Conservation (phyloP, 768 basidiomycete species). For the Collybiopsis confluens region DNA sequence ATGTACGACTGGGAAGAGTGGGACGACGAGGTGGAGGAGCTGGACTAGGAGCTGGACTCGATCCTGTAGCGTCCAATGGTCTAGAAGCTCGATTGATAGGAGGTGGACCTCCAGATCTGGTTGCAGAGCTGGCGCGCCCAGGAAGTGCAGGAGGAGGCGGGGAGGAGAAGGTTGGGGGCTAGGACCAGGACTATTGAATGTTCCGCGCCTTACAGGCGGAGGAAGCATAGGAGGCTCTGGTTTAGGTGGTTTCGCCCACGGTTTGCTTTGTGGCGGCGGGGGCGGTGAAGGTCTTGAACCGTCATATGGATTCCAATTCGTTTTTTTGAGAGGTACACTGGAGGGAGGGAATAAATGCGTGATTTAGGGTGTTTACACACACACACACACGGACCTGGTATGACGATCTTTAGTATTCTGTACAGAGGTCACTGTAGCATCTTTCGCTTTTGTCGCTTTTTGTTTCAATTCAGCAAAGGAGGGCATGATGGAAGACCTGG, state of each 20-base stretch:
- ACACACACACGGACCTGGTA: constrained; percentile 32
- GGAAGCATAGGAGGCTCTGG: constrained; percentile 24
- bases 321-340: constrained; percentile 55
- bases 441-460: constrained; percentile 59
- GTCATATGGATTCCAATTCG: constrained; percentile 58
- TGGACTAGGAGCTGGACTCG: constrained; percentile 6
- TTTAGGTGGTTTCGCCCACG: constrained; percentile 6
- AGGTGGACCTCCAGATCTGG: constrained; percentile 25
- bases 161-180: constrained; percentile 14
- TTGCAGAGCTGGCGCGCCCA: neutral
- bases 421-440: constrained; percentile 46
- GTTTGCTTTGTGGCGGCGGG: constrained; percentile 29
- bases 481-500: too few relatives aligned
- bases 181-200: constrained; percentile 17
- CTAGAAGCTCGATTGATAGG: constrained; percentile 27
- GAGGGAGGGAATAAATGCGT: neutral
- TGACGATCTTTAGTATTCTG: constrained; percentile 54
- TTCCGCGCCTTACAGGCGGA: constrained; percentile 17
- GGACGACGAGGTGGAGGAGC: constrained; percentile 2
- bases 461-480: constrained; percentile 58
- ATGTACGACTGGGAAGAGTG: constrained; percentile 12
- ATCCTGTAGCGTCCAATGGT: constrained; percentile 18
- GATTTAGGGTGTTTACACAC: neutral
- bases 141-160: neutral
- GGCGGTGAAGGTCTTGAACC: constrained; percentile 47